Evolutionary conservation across 805 yeast species (phyloP), one percentile per base, ranked within the genome.

Genomic region (Barnettozyma botsteinii): DNA sequence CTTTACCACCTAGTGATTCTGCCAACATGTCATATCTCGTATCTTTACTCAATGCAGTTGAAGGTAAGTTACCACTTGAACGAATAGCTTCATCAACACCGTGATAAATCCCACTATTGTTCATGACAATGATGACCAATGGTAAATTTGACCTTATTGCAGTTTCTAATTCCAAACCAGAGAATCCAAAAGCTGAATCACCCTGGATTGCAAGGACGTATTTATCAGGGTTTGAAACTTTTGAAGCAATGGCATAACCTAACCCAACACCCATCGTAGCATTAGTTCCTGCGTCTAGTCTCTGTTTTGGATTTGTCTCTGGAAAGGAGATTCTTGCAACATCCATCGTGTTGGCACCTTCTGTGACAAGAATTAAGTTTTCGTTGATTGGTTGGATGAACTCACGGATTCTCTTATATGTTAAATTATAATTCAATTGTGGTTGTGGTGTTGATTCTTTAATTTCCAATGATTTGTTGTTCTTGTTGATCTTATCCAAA

Each of bases 291-390:
- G 85, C 85, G 51, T 81, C 89, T 18, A 81, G 58, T 28, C 85
- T 59, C 17, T 65, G 71, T 43, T 71, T 69, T 1, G 87, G 81
- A 3, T 49, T 48, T 7, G 61, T 57, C 35, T 79, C 65, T 5
- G 77, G 74, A 53, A 81, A 80, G 0, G 81, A 72, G 10, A 77
- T 65, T 35, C 88, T 64, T 2, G 86, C 79, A 18, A 75, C 66
- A 49, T 81, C 88, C 87, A 81, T 81, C 0, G 87, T 79, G 52
- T 80, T 79, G 1, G 88, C 87, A n/a, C 88, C 88, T 56, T 81
- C 88, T 4, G 79, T 68, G 1, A 81, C 71, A 28, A 70, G 64
- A 4, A 77, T 51, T 1, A 73, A 60, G 11, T 63, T 49, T 7
- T 56, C 44, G 33, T 59, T 59, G 25, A 55, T 44, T 4, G 43